Conservation (phyloP, 805 yeast species). For the Metschnikowia cerradonensis region DNA sequence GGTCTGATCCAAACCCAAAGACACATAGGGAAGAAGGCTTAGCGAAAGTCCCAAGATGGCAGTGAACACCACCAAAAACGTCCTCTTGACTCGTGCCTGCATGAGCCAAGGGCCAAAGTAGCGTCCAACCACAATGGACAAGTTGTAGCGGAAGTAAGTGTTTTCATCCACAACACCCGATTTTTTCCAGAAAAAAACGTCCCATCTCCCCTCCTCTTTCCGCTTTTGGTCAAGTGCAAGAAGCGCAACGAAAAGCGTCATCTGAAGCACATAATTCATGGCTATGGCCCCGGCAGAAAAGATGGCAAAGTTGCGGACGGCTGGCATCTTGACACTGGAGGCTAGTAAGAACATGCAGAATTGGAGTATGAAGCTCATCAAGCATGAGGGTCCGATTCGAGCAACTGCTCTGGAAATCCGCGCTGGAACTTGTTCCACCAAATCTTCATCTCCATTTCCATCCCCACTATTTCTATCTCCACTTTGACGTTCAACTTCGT, state of each 20-base stretch:
- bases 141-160: slow-evolving; percentile 18
- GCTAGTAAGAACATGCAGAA: slow-evolving; percentile 77
- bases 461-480: slow-evolving; percentile 36
- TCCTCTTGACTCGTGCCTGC: slow-evolving; percentile 41
- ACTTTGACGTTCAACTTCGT: slow-evolving; percentile 60
- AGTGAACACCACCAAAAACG: slow-evolving; percentile 51
- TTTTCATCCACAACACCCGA: slow-evolving; percentile 6
- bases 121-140: slow-evolving; percentile 37
- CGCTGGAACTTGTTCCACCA: neutral
- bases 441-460: too few species aligned
- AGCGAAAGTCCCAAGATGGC: slow-evolving; percentile 67
- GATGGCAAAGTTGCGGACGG: slow-evolving; percentile 87
- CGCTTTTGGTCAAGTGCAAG: slow-evolving; percentile 64
- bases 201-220: slow-evolving; percentile 55
- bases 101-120: slow-evolving; percentile 61
- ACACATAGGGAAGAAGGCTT: slow-evolving; percentile 60
- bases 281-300: slow-evolving; percentile 86
- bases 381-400: slow-evolving; percentile 81
- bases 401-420: slow-evolving; percentile 59
- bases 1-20: slow-evolving; percentile 85
- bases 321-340: slow-evolving; percentile 86
- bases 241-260: slow-evolving; percentile 76
- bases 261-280: slow-evolving; percentile 70
- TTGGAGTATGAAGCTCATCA: slow-evolving; percentile 74
- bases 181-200: slow-evolving; percentile 51